These are phyloP conservation scores for Aspergillus felis DNA, from an alignment of 2,329 filamentous ascomycete species.

Conservation along the genomic window DNA sequence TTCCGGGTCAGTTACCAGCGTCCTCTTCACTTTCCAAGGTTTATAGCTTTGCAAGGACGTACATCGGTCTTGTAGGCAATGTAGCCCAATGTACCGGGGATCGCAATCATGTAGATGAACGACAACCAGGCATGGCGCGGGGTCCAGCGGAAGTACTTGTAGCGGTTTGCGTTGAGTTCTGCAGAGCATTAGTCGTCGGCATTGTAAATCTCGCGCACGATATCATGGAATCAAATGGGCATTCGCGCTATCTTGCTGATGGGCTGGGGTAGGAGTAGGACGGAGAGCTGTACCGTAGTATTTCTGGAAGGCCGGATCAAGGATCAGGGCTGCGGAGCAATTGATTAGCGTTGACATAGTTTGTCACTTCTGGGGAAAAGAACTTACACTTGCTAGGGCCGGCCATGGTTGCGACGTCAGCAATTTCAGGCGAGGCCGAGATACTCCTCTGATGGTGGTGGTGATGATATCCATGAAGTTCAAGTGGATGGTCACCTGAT, in stretches of 20 bases:
- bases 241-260: neutral
- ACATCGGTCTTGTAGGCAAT: slow-evolving; percentile 81
- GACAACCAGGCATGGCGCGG: slow-evolving; percentile 74
- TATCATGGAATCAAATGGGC: neutral
- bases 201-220: slow-evolving; percentile 10
- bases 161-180: slow-evolving; percentile 82
- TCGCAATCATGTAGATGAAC: slow-evolving; percentile 68
- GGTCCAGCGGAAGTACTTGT: slow-evolving; percentile 96
- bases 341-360: slow-evolving; percentile 41
- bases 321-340: slow-evolving; percentile 41
- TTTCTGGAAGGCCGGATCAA: slow-evolving; percentile 46
- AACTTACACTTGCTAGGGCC: slow-evolving; percentile 47
- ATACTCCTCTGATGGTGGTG: neutral
- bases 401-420: slow-evolving; percentile 42
- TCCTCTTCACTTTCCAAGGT: neutral
- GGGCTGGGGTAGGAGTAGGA: slow-evolving; percentile 9
- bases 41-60: slow-evolving; percentile 37
- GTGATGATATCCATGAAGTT: slow-evolving; percentile 4
- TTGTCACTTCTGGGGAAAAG: neutral
- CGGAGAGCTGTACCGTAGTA: slow-evolving; percentile 45
- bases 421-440: neutral
- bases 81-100: slow-evolving; percentile 68
- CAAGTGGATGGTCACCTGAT: slow-evolving; percentile 1
- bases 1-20: slow-evolving; percentile 16
- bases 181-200: slow-evolving; percentile 4